Evolutionary conservation across 306 rosid genomes (phyloP).

Genomic region (Vachellia collinsii): DNA sequence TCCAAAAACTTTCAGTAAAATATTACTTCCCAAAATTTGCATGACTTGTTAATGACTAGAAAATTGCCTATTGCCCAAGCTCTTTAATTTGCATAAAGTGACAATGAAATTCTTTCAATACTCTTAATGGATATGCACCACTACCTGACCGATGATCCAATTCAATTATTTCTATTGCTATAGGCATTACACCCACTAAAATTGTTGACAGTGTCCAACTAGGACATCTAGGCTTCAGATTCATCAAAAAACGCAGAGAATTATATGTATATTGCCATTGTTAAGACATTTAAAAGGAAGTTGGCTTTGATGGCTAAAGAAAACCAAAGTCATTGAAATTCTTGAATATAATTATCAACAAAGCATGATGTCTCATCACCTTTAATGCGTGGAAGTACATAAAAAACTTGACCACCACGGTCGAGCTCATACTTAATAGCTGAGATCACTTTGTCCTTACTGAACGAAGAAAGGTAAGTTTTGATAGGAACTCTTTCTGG

Average conservation of each 20-base stretch:
- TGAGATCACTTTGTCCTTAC: conserved; percentile 69
- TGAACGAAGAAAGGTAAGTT: conserved; percentile 82
- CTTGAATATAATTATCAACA: neutral
- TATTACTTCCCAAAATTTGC: neutral
- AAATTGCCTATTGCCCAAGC: neutral
- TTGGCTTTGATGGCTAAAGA: neutral
- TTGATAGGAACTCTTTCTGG: conserved; percentile 95
- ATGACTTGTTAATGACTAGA: neutral
- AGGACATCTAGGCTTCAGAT: neutral
- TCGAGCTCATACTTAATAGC: conserved; percentile 84
- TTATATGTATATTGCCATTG: neutral
- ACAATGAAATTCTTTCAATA: neutral
- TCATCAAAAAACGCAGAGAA: neutral
- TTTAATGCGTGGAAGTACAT: conserved; percentile 93
- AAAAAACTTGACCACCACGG: conserved; percentile 91
- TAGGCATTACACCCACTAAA: conserved; percentile 1
- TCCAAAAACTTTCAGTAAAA: neutral
- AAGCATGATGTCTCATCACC: conserved; percentile 51
- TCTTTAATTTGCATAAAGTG: neutral
- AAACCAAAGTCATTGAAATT: neutral
- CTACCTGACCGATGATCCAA: neutral
- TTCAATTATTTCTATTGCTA: neutral
- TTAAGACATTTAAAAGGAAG: neutral
- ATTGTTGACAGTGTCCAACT: neutral
- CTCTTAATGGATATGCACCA: neutral